A percentile compares a stretch with the other conserved stretches of the same genome.
Evolutionary conservation across 768 basidiomycete species (phyloP).

Genomic region (Termitomyces sp.): DNA sequence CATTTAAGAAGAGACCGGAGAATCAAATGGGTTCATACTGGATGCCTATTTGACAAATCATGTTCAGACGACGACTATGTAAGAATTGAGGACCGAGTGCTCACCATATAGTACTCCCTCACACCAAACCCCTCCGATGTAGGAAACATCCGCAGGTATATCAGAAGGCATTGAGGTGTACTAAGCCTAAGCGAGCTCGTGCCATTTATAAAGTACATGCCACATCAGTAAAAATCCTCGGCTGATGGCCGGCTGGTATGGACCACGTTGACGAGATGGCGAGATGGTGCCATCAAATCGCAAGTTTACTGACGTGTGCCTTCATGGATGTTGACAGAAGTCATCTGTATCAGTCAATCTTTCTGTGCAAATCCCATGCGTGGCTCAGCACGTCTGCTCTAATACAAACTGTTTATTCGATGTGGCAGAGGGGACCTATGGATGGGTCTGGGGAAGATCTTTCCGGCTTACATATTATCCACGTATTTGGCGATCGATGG

Average conservation of each 20-base stretch:
- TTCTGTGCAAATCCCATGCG: background rate
- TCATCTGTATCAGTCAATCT: background rate
- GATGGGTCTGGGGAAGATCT: background rate
- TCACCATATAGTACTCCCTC: slow-evolving; percentile 24
- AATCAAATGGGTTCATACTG: slow-evolving; percentile 14
- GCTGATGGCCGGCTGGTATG: background rate
- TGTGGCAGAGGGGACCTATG: background rate
- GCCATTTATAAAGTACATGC: background rate
- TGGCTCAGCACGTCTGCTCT: background rate
- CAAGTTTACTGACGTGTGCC: background rate
- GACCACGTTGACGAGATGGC: background rate
- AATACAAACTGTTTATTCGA: background rate
- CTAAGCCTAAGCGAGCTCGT: background rate
- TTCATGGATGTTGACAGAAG: background rate
- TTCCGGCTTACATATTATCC: background rate
- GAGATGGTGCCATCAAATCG: background rate
- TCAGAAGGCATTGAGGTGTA: slow-evolving; percentile 18
- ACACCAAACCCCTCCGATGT: slow-evolving; percentile 25
- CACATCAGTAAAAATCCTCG: background rate
- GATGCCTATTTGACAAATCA: slow-evolving; percentile 16
- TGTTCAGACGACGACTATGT: background rate
- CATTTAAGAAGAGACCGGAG: background rate
- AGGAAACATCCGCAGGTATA: slow-evolving; percentile 24
- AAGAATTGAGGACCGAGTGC: background rate
- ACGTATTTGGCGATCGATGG: background rate